Evolutionary conservation across 805 yeast genomes (phyloP).

Genomic region (Saccharomyces eubayanus): DNA sequence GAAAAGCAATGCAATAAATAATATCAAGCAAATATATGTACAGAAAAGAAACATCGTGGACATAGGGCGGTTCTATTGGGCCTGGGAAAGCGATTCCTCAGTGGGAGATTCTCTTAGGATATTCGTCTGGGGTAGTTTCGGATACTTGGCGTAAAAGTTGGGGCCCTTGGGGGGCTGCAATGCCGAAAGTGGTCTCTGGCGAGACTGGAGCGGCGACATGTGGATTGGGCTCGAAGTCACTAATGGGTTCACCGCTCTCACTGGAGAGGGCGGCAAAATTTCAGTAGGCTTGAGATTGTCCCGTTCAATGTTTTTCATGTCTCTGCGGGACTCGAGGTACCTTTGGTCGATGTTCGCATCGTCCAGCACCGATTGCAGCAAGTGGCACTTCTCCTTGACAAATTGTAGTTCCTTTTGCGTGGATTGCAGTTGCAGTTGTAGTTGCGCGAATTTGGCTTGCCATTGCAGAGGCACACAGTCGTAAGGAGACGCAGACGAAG

Average conservation of each 20-base stretch:
- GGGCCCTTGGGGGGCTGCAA: background rate
- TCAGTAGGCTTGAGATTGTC: slow-evolving; percentile 25
- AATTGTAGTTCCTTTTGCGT: slow-evolving; percentile 22
- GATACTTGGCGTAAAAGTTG: background rate
- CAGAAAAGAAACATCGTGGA: background rate
- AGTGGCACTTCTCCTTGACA: slow-evolving; percentile 25
- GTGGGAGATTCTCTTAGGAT: slow-evolving; percentile 2
- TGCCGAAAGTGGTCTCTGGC: background rate
- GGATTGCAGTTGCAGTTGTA: slow-evolving; percentile 14
- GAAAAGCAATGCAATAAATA: background rate
- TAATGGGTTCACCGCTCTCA: slow-evolving; percentile 22
- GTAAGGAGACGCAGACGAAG: background rate
- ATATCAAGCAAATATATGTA: background rate
- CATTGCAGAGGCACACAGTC: background rate
- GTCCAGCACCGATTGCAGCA: slow-evolving; percentile 25
- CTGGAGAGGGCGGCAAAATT: slow-evolving; percentile 28
- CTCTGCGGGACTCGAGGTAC: slow-evolving; percentile 27
- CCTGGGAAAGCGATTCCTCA: background rate
- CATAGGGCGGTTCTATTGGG: background rate
- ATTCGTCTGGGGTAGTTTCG: background rate
- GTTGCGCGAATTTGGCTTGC: background rate
- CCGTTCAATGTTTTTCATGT: slow-evolving; percentile 27
- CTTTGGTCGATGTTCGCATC: slow-evolving; percentile 29
- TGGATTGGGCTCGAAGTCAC: slow-evolving; percentile 30
- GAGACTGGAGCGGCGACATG: slow-evolving; percentile 3